Conservation (phyloP, 345 rosid genomes). For the Populus euphratica region DNA sequence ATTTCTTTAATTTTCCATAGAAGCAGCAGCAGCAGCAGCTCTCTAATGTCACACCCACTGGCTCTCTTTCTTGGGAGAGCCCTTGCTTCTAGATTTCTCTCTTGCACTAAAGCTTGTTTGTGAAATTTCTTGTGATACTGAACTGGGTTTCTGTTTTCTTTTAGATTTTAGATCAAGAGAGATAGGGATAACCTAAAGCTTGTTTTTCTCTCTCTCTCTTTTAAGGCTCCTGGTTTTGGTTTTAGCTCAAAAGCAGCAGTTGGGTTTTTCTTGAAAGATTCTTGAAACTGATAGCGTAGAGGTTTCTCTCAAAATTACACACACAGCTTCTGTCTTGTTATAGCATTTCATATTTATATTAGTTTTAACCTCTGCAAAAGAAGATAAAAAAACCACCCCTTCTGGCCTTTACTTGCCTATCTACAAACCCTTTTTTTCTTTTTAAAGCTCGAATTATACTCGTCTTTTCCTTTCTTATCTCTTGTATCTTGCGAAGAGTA, state of each 20-base stretch:
- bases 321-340: neutral
- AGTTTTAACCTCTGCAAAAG: neutral
- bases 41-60: constrained; percentile 29
- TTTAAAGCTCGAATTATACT: constrained; percentile 3
- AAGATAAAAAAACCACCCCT: neutral
- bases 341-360: neutral
- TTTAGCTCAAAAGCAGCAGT: neutral
- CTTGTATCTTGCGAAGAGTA: constrained; percentile 10
- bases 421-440: neutral
- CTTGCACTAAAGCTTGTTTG: neutral
- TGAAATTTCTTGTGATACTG: constrained; percentile 2
- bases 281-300: neutral
- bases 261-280: constrained; percentile 9
- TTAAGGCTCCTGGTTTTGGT: neutral
- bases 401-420: constrained; percentile 21
- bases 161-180: constrained; percentile 12
- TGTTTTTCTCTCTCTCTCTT: neutral
- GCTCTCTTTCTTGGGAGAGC: constrained; percentile 51
- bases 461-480: constrained; percentile 9
- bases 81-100: constrained; percentile 5
- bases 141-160: constrained; percentile 1
- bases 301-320: neutral
- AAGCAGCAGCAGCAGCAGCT: neutral
- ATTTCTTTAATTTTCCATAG: constrained; percentile 12
- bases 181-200: neutral